Evolutionary conservation across 345 rosid species (phyloP).

Genomic region (Moricandia moricandioides): DNA sequence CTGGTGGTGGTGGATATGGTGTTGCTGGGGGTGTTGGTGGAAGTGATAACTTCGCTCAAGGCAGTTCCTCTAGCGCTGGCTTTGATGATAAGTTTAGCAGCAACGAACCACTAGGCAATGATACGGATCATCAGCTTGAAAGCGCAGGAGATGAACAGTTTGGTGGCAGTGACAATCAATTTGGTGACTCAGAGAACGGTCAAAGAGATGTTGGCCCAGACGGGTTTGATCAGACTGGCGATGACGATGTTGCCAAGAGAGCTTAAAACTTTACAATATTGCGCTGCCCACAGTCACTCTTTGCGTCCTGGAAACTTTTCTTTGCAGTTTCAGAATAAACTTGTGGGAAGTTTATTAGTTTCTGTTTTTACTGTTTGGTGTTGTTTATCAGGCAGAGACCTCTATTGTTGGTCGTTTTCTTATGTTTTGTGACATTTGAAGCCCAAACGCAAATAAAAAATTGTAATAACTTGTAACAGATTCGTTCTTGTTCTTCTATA

Average conservation of each 20-base stretch:
- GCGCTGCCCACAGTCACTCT: neutral
- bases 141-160: constrained; percentile 13
- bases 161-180: constrained; percentile 36
- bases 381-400: constrained; percentile 16
- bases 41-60: constrained; percentile 32
- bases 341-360: constrained; percentile 2
- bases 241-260: constrained; percentile 63
- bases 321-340: constrained; percentile 19
- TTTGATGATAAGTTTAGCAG: constrained; percentile 35
- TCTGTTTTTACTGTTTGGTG: constrained; percentile 5
- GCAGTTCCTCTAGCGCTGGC: constrained; percentile 37
- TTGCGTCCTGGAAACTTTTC: constrained; percentile 18
- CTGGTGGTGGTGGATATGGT: constrained; percentile 39
- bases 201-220: constrained; percentile 29
- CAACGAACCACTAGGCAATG: constrained; percentile 22
- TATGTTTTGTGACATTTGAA: constrained; percentile 15
- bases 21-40: constrained; percentile 37
- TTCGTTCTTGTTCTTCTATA: neutral
- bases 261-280: constrained; percentile 38
- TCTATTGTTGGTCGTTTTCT: constrained; percentile 18
- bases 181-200: constrained; percentile 36
- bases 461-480: constrained; percentile 7
- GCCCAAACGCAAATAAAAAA: constrained; percentile 10
- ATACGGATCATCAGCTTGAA: constrained; percentile 27
- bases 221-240: constrained; percentile 40